phyloP scores from a whole-genome alignment of 768 basidiomycete genomes.

The Amanita thiersii region DNA sequence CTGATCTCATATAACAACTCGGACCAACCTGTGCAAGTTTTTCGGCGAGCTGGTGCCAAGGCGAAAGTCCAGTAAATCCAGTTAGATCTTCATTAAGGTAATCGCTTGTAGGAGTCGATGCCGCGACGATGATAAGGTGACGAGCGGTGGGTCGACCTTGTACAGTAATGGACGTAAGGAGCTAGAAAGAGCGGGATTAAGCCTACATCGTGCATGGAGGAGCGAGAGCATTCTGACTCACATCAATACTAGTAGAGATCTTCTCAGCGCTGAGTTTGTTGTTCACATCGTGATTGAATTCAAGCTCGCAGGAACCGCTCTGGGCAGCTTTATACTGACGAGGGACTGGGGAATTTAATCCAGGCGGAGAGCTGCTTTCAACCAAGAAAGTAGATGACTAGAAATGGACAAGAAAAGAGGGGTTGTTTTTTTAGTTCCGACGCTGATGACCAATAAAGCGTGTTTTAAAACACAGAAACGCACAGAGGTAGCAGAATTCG shows the following conservation, averaged over 20 bases:
- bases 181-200: conserved; percentile 16
- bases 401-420: not conserved
- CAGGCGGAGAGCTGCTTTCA: conserved; percentile 36
- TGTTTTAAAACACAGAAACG: conserved; percentile 14
- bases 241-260: conserved; percentile 38
- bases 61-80: conserved; percentile 22
- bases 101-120: conserved; percentile 32
- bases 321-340: conserved; percentile 34
- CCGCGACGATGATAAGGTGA: conserved; percentile 50
- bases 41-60: conserved; percentile 34
- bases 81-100: conserved; percentile 16
- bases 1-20: no score
- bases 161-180: conserved; percentile 24
- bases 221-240: conserved; percentile 15
- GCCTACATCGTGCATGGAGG: not conserved
- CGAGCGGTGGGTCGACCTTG: conserved; percentile 25
- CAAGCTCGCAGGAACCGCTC: conserved; percentile 28
- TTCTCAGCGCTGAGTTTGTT: conserved; percentile 37
- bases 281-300: conserved; percentile 31
- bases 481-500: conserved; percentile 33
- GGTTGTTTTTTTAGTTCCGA: not conserved
- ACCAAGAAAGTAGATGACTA: conserved; percentile 11
- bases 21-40: conserved; percentile 35
- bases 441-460: not conserved
- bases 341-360: conserved; percentile 19